Base-by-base conservation (phyloP, 495 filamentous ascomycete genomes). In the Lasiosphaeris hirsuta region DNA sequence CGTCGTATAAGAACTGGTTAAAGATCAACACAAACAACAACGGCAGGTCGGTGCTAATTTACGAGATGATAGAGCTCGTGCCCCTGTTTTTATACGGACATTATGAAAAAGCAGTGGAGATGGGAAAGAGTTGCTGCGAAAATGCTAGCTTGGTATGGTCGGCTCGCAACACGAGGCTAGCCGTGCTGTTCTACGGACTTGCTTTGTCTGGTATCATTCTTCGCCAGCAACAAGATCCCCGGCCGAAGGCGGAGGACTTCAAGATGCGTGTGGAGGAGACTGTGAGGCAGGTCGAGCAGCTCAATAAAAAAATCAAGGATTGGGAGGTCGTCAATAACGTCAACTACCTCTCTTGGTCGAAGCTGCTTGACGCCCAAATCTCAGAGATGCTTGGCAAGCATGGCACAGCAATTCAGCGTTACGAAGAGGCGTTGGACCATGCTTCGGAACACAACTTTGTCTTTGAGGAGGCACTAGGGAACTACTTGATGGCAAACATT, bases 341-440 rank as follows among this genome's bases (percentile, higher is more conserved):
- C 49, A 96, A 96, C 66, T 96, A 95, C 66, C 72, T 86, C 19
- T 79, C 85, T 62, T 94, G 89, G 88, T 84, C 86, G 3, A 80
- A 84, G 57, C 69, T 90, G 18, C 74, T 96, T 4, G 86, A 90
- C 41, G 91, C 89, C 2, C 81, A 90, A 56, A 69, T 92, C 11
- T 75, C 75, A 17, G 90, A 96, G 62, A 73, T 90, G 56, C 75
- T 73, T 30, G 79, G 79, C 38, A 73, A 87, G 51, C 82, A 88
- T 60, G 83, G 81, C 4, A 71, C 71, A 7, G 81, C 86, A 7
- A 81, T 92, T 42, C 74, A 72, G 41, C 73, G 78, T 15, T 94
- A 91, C 61, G 92, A 96, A 72, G 78, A 82, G 55, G 84, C 87
- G 15, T 78, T 91, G 40, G 90, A 96, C 63, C 90, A 95, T 69